Evolutionary conservation across 2,329 filamentous ascomycete genomes (phyloP).

Genomic region (Knoxdaviesia capensis): DNA sequence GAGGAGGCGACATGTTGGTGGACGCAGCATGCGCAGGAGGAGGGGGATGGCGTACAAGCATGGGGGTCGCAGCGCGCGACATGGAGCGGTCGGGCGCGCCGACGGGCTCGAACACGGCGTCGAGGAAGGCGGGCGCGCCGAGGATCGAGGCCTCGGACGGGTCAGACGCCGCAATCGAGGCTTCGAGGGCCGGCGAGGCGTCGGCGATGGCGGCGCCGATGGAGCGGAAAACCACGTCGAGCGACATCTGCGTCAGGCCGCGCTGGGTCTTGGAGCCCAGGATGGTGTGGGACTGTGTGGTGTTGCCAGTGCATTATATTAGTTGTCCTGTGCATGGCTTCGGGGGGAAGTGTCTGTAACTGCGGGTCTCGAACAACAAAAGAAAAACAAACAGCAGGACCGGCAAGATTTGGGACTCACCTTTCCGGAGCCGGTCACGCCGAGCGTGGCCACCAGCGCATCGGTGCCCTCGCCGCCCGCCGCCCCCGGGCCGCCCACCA

Average conservation of each 20-base stretch:
- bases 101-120: constrained; percentile 52
- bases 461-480: constrained; percentile 67
- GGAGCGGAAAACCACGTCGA: constrained; percentile 77
- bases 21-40: constrained; percentile 5
- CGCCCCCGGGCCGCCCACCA: constrained; percentile 23
- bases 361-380: too few relatives aligned
- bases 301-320: not conserved
- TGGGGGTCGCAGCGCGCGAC: constrained; percentile 49
- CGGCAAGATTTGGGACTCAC: constrained; percentile 21
- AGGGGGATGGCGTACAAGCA: constrained; percentile 34
- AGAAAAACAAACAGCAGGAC: not conserved
- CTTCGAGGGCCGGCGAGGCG: constrained; percentile 39
- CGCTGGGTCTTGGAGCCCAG: constrained; percentile 72
- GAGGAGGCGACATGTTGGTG: not conserved
- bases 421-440: constrained; percentile 92
- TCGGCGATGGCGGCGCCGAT: constrained; percentile 50
- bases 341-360: too few relatives aligned
- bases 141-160: constrained; percentile 62
- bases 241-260: constrained; percentile 75
- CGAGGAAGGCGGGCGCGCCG: constrained; percentile 57
- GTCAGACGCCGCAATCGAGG: constrained; percentile 59
- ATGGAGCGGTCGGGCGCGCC: constrained; percentile 22
- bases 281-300: constrained; percentile 71
- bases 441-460: constrained; percentile 75
- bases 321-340: not conserved